Conservation (phyloP, 805 yeast genomes). For the Starmerella sirachaensis region DNA sequence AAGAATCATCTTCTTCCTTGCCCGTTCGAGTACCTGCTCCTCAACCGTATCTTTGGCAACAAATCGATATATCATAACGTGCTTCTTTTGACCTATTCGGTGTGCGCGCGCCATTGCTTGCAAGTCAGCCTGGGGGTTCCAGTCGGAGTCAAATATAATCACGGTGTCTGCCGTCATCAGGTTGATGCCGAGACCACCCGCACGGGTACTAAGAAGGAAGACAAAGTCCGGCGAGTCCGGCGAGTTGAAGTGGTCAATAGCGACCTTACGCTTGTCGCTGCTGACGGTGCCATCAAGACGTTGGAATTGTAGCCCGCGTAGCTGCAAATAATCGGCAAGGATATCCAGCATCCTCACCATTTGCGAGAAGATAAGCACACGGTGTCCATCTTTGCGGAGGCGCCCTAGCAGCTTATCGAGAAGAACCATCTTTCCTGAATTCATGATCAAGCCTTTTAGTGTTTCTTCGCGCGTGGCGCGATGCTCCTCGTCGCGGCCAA, state of each 20-base stretch:
- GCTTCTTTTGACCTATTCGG: slow-evolving; percentile 98
- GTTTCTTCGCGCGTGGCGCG: slow-evolving; percentile 59
- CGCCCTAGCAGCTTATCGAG: slow-evolving; percentile 79
- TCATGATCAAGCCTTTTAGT: slow-evolving; percentile 87
- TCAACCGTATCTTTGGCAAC: slow-evolving; percentile 98
- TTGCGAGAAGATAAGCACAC: slow-evolving; percentile 89
- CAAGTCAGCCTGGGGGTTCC: slow-evolving; percentile 98
- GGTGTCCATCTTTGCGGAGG: slow-evolving; percentile 83
- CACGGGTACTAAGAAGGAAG: slow-evolving; percentile 83
- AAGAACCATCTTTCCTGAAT: slow-evolving; percentile 95
- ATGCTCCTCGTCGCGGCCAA: slow-evolving; percentile 50
- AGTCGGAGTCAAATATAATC: slow-evolving; percentile 92
- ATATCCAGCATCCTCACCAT: slow-evolving; percentile 97
- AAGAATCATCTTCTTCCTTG: slow-evolving; percentile 93
- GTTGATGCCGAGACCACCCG: slow-evolving; percentile 97
- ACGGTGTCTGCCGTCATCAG: slow-evolving; percentile 99
- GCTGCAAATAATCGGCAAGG: slow-evolving; percentile 78
- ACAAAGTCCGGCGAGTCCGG: slow-evolving; percentile 87
- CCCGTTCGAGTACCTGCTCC: slow-evolving; percentile 92
- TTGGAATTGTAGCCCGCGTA: slow-evolving; percentile 81
- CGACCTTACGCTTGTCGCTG: slow-evolving; percentile 80
- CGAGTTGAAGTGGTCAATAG: slow-evolving; percentile 93
- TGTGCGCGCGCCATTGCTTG: slow-evolving; percentile 99
- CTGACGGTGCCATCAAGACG: slow-evolving; percentile 95
- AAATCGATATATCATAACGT: slow-evolving; percentile 92